Percentiles rank a stretch among this genome's conserved stretches.
These are phyloP conservation scores for Porphyrellus cyaneotinctus DNA, from an alignment of 768 basidiomycete genomes.

Conservation along the genomic window DNA sequence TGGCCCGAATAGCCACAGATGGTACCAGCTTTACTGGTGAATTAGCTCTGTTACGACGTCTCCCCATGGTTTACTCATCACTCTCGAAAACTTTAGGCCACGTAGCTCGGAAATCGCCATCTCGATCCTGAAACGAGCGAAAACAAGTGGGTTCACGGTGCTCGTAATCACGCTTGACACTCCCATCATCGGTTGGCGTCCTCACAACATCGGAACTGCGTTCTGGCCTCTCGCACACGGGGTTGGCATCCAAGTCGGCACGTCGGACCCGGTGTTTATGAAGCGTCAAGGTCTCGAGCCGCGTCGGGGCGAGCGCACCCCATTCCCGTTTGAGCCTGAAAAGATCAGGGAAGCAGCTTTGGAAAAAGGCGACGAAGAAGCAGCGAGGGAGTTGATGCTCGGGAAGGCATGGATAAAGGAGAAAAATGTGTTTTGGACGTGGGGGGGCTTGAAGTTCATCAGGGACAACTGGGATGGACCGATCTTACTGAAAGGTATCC, in stretches of 20 bases:
- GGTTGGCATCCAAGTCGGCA: constrained; percentile 63
- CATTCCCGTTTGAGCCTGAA: constrained; percentile 58
- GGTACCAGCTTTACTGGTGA: constrained; percentile 71
- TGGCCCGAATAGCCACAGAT: constrained; percentile 55
- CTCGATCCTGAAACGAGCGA: constrained; percentile 64
- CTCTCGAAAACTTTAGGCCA: background rate
- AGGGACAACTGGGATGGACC: constrained; percentile 75
- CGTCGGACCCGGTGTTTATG: constrained; percentile 81
- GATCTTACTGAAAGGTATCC: constrained; percentile 74
- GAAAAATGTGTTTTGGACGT: constrained; percentile 52
- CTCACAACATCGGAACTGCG: constrained; percentile 61
- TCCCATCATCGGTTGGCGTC: constrained; percentile 69
- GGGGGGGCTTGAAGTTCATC: constrained; percentile 70
- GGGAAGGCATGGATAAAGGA: constrained; percentile 63
- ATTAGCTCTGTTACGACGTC: constrained; percentile 3
- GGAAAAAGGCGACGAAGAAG: constrained; percentile 45
- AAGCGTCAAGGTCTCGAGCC: constrained; percentile 43
- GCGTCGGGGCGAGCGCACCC: constrained; percentile 35
- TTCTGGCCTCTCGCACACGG: constrained; percentile 66
- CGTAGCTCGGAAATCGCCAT: constrained; percentile 48
- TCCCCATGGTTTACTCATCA: background rate
- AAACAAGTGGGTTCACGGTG: constrained; percentile 59
- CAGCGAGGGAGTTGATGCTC: constrained; percentile 36
- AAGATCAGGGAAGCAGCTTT: constrained; percentile 39
- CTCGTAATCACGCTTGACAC: constrained; percentile 82